Conservation (phyloP, 768 basidiomycete species). For the Cantharellus cinnabarinus region DNA sequence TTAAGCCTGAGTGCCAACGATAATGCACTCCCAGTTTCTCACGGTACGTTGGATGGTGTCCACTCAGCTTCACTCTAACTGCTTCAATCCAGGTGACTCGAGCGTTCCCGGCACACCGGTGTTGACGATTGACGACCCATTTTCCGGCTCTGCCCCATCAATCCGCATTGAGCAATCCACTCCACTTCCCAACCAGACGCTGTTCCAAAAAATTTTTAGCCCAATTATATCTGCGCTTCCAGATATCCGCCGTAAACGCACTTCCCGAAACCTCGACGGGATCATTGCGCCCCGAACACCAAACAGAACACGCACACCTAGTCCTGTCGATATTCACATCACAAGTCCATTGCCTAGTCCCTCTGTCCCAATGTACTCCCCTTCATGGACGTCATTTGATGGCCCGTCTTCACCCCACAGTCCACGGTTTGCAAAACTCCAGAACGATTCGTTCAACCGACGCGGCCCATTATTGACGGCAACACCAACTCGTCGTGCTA, state of each 20-base stretch:
- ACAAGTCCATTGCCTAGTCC: too few species aligned
- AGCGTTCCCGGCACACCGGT: neutral
- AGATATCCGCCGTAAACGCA: neutral
- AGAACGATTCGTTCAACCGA: too few species aligned
- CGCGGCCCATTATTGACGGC: too few species aligned
- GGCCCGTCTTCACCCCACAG: too few species aligned
- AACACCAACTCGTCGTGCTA: too few species aligned
- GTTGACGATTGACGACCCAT: neutral
- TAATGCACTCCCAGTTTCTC: conserved; percentile 57
- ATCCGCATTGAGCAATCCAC: neutral
- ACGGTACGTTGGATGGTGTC: neutral
- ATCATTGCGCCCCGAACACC: neutral
- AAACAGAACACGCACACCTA: neutral
- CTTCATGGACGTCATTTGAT: too few species aligned
- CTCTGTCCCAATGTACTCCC: too few species aligned
- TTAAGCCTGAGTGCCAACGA: conserved; percentile 92
- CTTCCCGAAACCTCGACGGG: neutral
- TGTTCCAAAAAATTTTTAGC: neutral
- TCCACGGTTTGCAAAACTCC: too few species aligned
- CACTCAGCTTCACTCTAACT: neutral
- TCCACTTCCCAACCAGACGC: neutral
- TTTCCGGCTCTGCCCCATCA: neutral
- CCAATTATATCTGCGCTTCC: neutral
- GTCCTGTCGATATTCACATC: too few species aligned
- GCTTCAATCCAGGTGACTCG: neutral